Evolutionary conservation across 164 flowering plant genomes (phyloP), one percentile per base, ranked within the genome.

Genomic region (Dillenia suffruticosa): DNA sequence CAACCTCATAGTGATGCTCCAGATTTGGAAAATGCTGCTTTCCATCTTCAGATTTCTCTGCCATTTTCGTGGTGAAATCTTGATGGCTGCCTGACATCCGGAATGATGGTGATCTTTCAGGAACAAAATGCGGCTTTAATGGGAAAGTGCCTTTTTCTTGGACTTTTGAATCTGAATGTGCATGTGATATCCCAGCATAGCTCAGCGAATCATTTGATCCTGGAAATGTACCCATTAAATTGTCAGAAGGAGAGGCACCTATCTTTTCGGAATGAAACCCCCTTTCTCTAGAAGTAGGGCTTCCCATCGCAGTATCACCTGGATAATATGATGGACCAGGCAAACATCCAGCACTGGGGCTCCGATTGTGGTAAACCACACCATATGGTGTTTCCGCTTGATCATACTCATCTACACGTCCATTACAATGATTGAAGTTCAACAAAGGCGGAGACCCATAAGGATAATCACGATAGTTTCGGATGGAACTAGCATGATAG

Each of bases 141-240:
- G 69, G 43, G 74, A 56, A 1, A 67, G 74, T 19, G 74, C 57
- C 64, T 44, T 61, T 67, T 32, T 72, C 76, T 53, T 66, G 76
- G 63, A 72, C 77, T 59, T 60, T 67, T n/a, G 97, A 79, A 65
- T 84, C 96, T 44, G 94, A 81, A 66, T 72, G 68, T 47, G 78
- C 83, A 66, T 84, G 89, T 17, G 73, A 58, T 63, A 86, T 73
- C 45, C 77, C 79, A 63, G 56, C 74, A 49, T 68, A 63, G 52
- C 49, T 67, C 46, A 47, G 54, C 44, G 68, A 75, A 55, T 75
- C 81, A 61, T 51, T 62, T 14, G 76, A 74, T 55, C 63, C 78
- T 17, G 68, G 58, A 52, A 69, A 59, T 9, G 47, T 54, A 45
- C 51, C 22, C 47, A 26, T 54, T 24, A 58, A 65, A 63, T 73